A percentile compares a stretch with the other conserved stretches of the same genome.
Evolutionary conservation across 805 yeast genomes (phyloP).

Genomic region (Lipomyces sp.): DNA sequence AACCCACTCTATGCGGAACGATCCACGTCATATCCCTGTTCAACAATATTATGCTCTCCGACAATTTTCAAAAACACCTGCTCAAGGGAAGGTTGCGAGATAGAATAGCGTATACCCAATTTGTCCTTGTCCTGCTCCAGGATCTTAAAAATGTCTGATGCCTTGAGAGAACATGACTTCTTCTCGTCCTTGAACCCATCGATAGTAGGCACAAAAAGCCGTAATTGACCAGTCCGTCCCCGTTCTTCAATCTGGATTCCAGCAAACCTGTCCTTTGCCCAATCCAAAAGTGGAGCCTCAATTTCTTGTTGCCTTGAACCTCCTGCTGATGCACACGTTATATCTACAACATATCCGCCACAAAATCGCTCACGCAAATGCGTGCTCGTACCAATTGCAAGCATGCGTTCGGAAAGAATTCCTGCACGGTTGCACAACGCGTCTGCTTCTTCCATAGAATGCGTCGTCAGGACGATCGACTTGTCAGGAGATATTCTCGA

Average conservation of each 20-base stretch:
- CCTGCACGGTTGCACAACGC: constrained; percentile 45
- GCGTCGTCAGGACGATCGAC: constrained; percentile 45
- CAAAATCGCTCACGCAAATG: constrained; percentile 40
- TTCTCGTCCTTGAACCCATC: background rate
- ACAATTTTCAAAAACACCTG: constrained; percentile 46
- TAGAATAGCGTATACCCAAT: constrained; percentile 38
- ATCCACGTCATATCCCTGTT: constrained; percentile 37
- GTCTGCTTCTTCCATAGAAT: constrained; percentile 48
- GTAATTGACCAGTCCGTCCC: constrained; percentile 38
- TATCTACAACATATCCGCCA: constrained; percentile 40
- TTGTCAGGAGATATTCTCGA: constrained; percentile 41
- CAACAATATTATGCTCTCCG: constrained; percentile 40
- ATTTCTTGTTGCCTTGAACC: background rate
- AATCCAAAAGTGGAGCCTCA: background rate
- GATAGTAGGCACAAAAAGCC: constrained; percentile 31
- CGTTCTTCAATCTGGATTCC: constrained; percentile 15
- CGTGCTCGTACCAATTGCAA: constrained; percentile 43
- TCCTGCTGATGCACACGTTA: constrained; percentile 33
- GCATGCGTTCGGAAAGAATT: constrained; percentile 40
- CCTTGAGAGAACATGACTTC: constrained; percentile 6
- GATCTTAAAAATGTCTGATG: constrained; percentile 24
- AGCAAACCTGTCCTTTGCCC: constrained; percentile 35
- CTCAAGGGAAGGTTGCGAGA: constrained; percentile 41
- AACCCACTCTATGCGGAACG: too few species aligned
- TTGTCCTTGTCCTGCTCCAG: constrained; percentile 8